A percentile compares a stretch with the other conserved stretches of the same genome.
phyloP scores from a whole-genome alignment of 768 basidiomycete species.

The Serendipita vermifera region DNA sequence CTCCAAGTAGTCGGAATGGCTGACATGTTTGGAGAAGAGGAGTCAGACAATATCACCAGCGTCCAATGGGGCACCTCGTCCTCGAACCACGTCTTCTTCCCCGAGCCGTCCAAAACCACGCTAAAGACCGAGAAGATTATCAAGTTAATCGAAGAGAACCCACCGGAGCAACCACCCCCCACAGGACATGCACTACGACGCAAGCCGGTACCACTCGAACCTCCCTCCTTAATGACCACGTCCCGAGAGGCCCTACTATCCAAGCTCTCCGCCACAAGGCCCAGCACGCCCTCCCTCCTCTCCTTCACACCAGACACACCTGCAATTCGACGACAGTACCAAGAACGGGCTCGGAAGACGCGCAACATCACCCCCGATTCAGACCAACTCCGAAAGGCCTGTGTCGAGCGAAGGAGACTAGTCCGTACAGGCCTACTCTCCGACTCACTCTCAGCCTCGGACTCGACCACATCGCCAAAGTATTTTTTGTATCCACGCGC shows the following conservation, averaged over 20 bases:
- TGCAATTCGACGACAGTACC: background rate
- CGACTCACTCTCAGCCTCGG: background rate
- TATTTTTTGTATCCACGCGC: background rate
- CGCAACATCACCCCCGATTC: background rate
- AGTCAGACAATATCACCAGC: too few relatives aligned
- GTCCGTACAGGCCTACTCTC: background rate
- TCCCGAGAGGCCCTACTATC: background rate
- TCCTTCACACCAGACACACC: constrained; percentile 1
- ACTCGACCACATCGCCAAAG: background rate
- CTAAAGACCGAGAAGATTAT: too few relatives aligned
- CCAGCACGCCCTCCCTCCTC: background rate
- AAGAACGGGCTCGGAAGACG: background rate
- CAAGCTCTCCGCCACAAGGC: background rate
- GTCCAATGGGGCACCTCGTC: too few relatives aligned
- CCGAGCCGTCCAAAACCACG: too few relatives aligned
- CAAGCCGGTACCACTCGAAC: too few relatives aligned
- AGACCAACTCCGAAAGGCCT: background rate
- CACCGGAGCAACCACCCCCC: too few relatives aligned
- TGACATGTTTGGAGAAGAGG: too few relatives aligned
- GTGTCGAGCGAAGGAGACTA: background rate
- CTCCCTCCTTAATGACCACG: too few relatives aligned
- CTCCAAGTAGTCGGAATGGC: background rate
- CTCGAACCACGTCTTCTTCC: too few relatives aligned
- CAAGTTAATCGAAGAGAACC: too few relatives aligned
- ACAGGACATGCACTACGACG: too few relatives aligned